Evolutionary conservation across 1,284 basidiomycete genomes (phyloP).

Genomic region (Dichomitus squalens): DNA sequence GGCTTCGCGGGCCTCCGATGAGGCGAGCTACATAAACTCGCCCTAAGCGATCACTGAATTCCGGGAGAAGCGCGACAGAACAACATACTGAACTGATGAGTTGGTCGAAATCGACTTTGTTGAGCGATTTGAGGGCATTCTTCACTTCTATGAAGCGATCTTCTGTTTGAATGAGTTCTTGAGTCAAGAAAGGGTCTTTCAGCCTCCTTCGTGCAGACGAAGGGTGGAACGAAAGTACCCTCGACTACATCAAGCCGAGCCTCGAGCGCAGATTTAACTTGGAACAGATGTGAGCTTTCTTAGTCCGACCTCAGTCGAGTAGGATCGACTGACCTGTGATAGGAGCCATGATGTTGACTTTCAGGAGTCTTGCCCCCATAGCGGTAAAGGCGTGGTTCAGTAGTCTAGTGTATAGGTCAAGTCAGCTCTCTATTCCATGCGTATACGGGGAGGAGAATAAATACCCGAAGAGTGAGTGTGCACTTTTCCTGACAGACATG

Average conservation of each 20-base stretch:
- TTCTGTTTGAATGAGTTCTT: constrained; percentile 78
- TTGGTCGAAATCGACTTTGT: constrained; percentile 88
- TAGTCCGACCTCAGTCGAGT: neutral
- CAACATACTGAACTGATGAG: constrained; percentile 69
- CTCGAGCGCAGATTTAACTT: constrained; percentile 69
- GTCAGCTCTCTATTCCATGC: neutral
- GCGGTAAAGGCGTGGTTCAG: constrained; percentile 86
- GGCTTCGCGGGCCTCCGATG: constrained; percentile 56
- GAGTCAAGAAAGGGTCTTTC: constrained; percentile 19
- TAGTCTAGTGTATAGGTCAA: constrained; percentile 39
- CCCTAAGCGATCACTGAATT: neutral
- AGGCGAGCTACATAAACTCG: constrained; percentile 50
- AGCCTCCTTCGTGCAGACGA: neutral
- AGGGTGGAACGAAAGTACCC: constrained; percentile 45
- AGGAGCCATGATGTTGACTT: constrained; percentile 84
- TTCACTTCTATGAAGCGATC: constrained; percentile 72
- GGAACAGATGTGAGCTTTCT: neutral
- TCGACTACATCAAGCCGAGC: constrained; percentile 84
- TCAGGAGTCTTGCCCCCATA: constrained; percentile 82
- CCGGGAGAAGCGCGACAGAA: neutral
- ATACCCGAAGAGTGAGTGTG: constrained; percentile 76
- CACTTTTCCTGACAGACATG: constrained; percentile 61
- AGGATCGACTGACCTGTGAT: constrained; percentile 56
- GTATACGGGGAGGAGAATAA: constrained; percentile 13
- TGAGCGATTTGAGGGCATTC: constrained; percentile 68